These are phyloP conservation scores for Dothidotthia symphoricarpi DNA, from an alignment of 2,329 filamentous ascomycete species.

Conservation along the genomic window DNA sequence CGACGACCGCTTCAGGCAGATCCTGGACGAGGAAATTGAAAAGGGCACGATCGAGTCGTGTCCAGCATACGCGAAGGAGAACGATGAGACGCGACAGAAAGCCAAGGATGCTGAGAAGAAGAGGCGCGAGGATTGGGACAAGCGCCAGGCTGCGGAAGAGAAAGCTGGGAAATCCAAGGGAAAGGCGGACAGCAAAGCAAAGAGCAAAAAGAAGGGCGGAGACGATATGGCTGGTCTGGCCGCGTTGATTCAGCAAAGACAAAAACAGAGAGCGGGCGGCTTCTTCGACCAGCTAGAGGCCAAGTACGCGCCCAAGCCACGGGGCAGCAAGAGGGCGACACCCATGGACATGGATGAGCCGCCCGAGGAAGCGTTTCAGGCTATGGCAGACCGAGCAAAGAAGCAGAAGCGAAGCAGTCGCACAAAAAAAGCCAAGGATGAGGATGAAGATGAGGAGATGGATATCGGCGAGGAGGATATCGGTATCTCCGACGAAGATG, in stretches of 20 bases:
- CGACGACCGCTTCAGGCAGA: conserved; percentile 76
- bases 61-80: conserved; percentile 69
- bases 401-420: conserved; percentile 22
- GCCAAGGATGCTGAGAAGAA: conserved; percentile 38
- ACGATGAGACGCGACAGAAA: conserved; percentile 28
- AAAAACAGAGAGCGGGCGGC: conserved; percentile 34
- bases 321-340: conserved; percentile 47
- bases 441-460: conserved; percentile 19
- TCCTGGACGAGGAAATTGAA: conserved; percentile 79
- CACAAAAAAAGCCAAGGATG: conserved; percentile 16
- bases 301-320: conserved; percentile 38
- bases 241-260: conserved; percentile 40
- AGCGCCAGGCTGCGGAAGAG: conserved; percentile 49
- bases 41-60: conserved; percentile 65
- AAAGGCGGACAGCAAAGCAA: conserved; percentile 28
- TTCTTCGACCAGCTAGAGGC: conserved; percentile 39
- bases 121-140: conserved; percentile 50
- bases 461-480: conserved; percentile 28
- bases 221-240: conserved; percentile 39
- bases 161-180: conserved; percentile 61
- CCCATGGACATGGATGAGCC: conserved; percentile 55
- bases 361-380: conserved; percentile 61
- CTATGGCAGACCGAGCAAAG: conserved; percentile 29
- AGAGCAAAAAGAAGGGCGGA: conserved; percentile 34
- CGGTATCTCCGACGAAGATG: conserved; percentile 22